Conservation (phyloP, 495 filamentous ascomycete genomes). For the Podospora fimiseda region DNA sequence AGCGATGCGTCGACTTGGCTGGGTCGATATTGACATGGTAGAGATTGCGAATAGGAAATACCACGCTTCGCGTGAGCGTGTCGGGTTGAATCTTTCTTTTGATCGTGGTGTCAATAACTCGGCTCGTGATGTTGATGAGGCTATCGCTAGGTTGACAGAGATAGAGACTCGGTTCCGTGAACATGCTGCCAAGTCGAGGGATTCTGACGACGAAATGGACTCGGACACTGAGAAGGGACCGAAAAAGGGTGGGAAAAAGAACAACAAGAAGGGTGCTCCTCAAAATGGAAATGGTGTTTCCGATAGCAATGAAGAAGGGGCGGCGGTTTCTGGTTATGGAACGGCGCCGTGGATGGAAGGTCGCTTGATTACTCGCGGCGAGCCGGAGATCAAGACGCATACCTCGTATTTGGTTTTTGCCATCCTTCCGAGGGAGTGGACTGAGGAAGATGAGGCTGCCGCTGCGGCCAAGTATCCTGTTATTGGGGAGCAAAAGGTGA, state of each 20-base stretch:
- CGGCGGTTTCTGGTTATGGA: neutral
- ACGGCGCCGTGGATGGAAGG: conserved; percentile 51
- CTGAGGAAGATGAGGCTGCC: conserved; percentile 68
- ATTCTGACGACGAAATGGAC: conserved; percentile 20
- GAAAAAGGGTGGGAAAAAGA: conserved; percentile 8
- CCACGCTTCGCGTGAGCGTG: conserved; percentile 75
- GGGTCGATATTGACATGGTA: conserved; percentile 89
- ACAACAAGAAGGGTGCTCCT: neutral
- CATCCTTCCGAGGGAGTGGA: conserved; percentile 78
- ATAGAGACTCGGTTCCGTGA: conserved; percentile 60
- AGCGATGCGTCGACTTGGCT: conserved; percentile 67
- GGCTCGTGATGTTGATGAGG: conserved; percentile 68
- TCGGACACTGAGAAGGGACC: conserved; percentile 17
- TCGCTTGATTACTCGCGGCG: conserved; percentile 66
- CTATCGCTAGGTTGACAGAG: conserved; percentile 60
- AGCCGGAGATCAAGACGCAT: conserved; percentile 87
- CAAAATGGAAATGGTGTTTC: conserved; percentile 3
- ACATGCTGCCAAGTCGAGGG: conserved; percentile 38
- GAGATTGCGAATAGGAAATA: conserved; percentile 71
- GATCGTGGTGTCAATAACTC: conserved; percentile 44
- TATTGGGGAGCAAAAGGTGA: conserved; percentile 35
- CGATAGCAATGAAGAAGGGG: conserved; percentile 15
- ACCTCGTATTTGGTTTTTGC: conserved; percentile 96
- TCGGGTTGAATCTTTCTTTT: conserved; percentile 47
- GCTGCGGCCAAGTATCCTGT: conserved; percentile 58